These are phyloP conservation scores for Fusarium graminum DNA, from an alignment of 2,329 filamentous ascomycete genomes.

Conservation along the genomic window DNA sequence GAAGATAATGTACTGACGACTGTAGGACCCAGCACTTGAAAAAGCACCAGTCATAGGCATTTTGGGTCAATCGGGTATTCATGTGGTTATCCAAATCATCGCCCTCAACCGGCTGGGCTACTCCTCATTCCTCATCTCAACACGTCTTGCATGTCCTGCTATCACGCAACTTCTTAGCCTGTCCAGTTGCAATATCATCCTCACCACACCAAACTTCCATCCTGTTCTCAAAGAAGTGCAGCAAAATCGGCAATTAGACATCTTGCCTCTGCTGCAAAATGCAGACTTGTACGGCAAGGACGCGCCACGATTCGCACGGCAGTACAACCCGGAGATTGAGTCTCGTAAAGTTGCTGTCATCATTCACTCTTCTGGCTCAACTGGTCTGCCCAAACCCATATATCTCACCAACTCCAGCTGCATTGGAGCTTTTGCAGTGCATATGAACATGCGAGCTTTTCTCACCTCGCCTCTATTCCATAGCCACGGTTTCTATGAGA, in stretches of 20 bases:
- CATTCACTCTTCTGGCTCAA: constrained; percentile 63
- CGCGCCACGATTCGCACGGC: constrained; percentile 34
- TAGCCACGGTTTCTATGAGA: constrained; percentile 67
- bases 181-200: constrained; percentile 26
- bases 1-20: neutral
- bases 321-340: constrained; percentile 34
- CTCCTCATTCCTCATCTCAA: constrained; percentile 42
- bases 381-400: constrained; percentile 73
- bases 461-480: constrained; percentile 71
- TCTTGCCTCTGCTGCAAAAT: constrained; percentile 28
- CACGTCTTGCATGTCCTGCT: constrained; percentile 37
- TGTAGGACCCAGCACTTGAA: constrained; percentile 27
- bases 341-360: constrained; percentile 39
- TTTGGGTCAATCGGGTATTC: constrained; percentile 37
- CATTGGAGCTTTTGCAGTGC: constrained; percentile 60
- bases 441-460: constrained; percentile 61
- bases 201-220: constrained; percentile 39
- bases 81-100: constrained; percentile 41
- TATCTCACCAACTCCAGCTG: constrained; percentile 66
- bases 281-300: constrained; percentile 19
- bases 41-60: constrained; percentile 43
- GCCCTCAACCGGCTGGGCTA: constrained; percentile 43
- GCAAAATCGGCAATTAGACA: constrained; percentile 17
- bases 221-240: constrained; percentile 33
- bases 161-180: constrained; percentile 35